Evolutionary conservation across 2,329 filamentous ascomycete species (phyloP).

Genomic region (Beauveria rudraprayagi): DNA sequence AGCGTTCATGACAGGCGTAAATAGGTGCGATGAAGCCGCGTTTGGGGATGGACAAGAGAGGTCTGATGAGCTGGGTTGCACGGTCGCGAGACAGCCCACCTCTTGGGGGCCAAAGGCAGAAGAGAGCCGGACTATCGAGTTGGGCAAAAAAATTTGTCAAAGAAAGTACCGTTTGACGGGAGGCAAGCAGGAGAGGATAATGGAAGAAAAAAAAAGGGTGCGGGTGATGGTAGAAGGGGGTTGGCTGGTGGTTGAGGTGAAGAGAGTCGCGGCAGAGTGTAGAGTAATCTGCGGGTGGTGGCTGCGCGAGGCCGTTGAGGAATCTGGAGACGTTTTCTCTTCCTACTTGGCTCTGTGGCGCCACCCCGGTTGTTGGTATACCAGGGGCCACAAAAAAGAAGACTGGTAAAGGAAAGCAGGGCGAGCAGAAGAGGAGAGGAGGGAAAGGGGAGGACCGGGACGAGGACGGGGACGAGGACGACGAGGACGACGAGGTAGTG

Average conservation of each 20-base stretch:
- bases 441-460: background rate
- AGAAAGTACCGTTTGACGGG: background rate
- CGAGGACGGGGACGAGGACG: background rate
- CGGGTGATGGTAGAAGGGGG: background rate
- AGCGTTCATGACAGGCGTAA: conserved; percentile 1
- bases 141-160: background rate
- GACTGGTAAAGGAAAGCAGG: background rate
- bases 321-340: background rate
- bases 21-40: background rate
- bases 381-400: background rate
- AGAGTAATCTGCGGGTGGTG: background rate
- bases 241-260: background rate
- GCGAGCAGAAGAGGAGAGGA: background rate
- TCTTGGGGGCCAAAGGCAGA: background rate
- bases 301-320: conserved; percentile 4
- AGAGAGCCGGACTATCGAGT: background rate
- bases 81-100: conserved; percentile 6
- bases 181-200: background rate
- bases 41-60: background rate
- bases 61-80: background rate
- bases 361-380: background rate
- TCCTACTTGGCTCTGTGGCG: background rate
- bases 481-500: background rate
- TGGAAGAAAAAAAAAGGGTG: background rate
- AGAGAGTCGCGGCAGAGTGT: background rate